Evolutionary conservation across 2,329 filamentous ascomycete species (phyloP).

Genomic region (Gyromitra esculenta): DNA sequence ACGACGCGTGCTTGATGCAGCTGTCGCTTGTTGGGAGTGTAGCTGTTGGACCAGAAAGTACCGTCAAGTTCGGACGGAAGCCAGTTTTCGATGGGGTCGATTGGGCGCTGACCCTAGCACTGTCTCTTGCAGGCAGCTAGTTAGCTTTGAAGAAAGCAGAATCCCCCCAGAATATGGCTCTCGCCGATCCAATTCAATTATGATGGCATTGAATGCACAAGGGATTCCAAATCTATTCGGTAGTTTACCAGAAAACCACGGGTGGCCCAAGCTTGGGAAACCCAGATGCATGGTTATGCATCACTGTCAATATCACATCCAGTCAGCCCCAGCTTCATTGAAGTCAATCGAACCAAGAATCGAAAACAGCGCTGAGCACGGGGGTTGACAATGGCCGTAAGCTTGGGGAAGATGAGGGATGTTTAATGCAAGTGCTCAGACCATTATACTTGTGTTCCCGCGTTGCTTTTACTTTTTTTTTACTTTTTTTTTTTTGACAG

Average conservation of each 20-base stretch:
- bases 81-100: background rate
- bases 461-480: slow-evolving; percentile 7
- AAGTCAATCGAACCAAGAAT: slow-evolving; percentile 22
- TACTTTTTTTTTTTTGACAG: background rate
- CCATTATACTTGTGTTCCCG: background rate
- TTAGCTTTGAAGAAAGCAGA: slow-evolving; percentile 7
- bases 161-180: slow-evolving; percentile 15
- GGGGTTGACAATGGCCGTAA: background rate
- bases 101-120: background rate
- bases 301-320: slow-evolving; percentile 4
- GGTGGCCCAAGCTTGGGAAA: slow-evolving; percentile 20
- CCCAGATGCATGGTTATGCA: slow-evolving; percentile 8
- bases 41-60: slow-evolving; percentile 17
- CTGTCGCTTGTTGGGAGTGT: slow-evolving; percentile 5
- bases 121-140: background rate
- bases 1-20: slow-evolving; percentile 24
- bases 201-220: slow-evolving; percentile 1
- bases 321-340: background rate
- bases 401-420: background rate
- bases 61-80: slow-evolving; percentile 24
- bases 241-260: no score
- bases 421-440: slow-evolving; percentile 5
- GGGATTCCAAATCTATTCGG: slow-evolving; percentile 1
- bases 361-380: slow-evolving; percentile 2
- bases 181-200: slow-evolving; percentile 17